Percentiles rank a stretch among this genome's conserved stretches.
Conservation (phyloP, 257 asterid genomes). For the Verbena officinalis region DNA sequence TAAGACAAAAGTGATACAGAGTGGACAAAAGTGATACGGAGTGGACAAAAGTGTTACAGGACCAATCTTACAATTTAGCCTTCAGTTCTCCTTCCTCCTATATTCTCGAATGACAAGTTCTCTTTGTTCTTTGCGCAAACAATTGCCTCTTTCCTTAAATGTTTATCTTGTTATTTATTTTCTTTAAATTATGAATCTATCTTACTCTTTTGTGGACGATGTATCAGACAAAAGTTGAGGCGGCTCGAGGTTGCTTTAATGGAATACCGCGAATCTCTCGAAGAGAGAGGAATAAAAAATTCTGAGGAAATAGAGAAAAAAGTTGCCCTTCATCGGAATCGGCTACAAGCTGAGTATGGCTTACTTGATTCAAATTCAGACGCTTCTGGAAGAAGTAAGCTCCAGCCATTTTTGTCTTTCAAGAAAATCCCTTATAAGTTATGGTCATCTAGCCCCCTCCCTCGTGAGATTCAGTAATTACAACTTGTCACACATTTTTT, state of each 20-base stretch:
- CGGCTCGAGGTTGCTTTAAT: slow-evolving; percentile 72
- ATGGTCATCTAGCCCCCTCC: too few relatives aligned
- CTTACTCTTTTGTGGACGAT: neutral
- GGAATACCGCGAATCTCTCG: slow-evolving; percentile 81
- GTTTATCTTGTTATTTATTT: neutral
- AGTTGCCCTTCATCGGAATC: slow-evolving; percentile 60
- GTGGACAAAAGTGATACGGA: too few relatives aligned
- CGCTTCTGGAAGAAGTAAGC: slow-evolving; percentile 56
- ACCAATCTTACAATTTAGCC: neutral
- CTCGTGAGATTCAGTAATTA: too few relatives aligned
- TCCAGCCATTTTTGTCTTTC: neutral
- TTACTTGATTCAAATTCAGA: slow-evolving; percentile 48
- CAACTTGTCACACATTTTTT: too few relatives aligned
- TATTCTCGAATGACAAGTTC: neutral
- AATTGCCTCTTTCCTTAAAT: neutral
- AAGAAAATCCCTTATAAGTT: too few relatives aligned
- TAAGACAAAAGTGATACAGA: too few relatives aligned
- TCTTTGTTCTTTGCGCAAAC: neutral
- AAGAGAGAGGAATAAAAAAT: slow-evolving; percentile 60
- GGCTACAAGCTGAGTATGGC: slow-evolving; percentile 61
- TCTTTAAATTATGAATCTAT: neutral
- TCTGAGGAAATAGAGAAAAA: slow-evolving; percentile 64
- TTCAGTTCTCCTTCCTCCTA: neutral
- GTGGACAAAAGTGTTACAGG: neutral
- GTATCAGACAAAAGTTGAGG: slow-evolving; percentile 67